A percentile compares a stretch with the other conserved stretches of the same genome.
These are phyloP conservation scores for Fusarium sp. DNA, from an alignment of 2,329 filamentous ascomycete species.

Conservation along the genomic window DNA sequence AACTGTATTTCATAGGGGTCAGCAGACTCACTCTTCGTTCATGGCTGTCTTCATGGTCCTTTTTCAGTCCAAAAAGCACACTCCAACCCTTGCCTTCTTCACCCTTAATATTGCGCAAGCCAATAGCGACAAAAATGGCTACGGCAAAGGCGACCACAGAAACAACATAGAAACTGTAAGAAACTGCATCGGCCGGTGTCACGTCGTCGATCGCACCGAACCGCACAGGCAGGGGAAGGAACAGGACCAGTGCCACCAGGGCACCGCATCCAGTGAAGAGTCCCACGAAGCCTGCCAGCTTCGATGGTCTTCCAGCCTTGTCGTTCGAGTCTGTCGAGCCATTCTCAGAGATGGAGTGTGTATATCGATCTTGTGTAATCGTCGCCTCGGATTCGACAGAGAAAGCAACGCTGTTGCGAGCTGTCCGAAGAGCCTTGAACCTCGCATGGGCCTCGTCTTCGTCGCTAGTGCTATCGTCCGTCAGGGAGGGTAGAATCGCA, in stretches of 20 bases:
- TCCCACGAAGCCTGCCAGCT: slow-evolving; percentile 86
- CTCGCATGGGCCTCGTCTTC: slow-evolving; percentile 40
- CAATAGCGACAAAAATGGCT: slow-evolving; percentile 77
- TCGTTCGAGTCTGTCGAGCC: slow-evolving; percentile 37
- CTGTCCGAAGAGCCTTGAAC: slow-evolving; percentile 50
- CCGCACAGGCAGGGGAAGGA: slow-evolving; percentile 84
- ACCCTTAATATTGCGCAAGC: slow-evolving; percentile 71
- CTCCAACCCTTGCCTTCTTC: slow-evolving; percentile 80
- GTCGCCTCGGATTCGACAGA: slow-evolving; percentile 78
- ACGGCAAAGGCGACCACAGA: slow-evolving; percentile 74
- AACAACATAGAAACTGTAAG: slow-evolving; percentile 88
- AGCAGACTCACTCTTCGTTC: slow-evolving; percentile 42
- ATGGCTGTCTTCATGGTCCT: slow-evolving; percentile 36
- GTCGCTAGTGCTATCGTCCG: slow-evolving; percentile 56
- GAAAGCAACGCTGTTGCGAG: slow-evolving; percentile 66
- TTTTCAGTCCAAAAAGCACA: slow-evolving; percentile 58
- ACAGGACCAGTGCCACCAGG: slow-evolving; percentile 79
- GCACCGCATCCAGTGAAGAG: slow-evolving; percentile 93
- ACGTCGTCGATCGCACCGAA: slow-evolving; percentile 76
- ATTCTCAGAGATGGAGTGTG: slow-evolving; percentile 47
- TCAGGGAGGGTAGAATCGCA: slow-evolving; percentile 80
- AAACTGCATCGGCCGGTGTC: slow-evolving; percentile 76
- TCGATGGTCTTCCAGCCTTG: slow-evolving; percentile 58
- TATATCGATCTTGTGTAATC: slow-evolving; percentile 72
- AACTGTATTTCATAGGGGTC: not conserved